Conservation (phyloP, 148 eudicot species). For the Rhododendron mucronatum region DNA sequence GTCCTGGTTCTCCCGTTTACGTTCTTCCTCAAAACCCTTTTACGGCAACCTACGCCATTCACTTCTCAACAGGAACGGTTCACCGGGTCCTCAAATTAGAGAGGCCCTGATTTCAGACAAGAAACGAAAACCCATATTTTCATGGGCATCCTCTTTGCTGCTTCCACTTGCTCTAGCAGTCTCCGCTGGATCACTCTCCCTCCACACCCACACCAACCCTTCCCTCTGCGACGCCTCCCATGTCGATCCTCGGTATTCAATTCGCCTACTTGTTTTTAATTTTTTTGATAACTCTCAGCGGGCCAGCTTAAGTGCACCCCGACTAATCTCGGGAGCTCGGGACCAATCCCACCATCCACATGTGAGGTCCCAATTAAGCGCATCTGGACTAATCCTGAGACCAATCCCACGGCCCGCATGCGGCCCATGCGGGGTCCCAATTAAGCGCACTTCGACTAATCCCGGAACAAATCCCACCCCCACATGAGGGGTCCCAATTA, state of each 20-base stretch:
- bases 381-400: too few species aligned
- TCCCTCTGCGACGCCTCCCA: slow-evolving; percentile 40
- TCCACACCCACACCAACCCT: slow-evolving; percentile 21
- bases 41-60: slow-evolving; percentile 24
- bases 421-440: too few species aligned
- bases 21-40: slow-evolving; percentile 45
- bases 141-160: slow-evolving; percentile 44
- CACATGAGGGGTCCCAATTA: too few species aligned
- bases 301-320: too few species aligned
- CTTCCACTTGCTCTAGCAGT: slow-evolving; percentile 42
- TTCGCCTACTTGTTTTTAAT: background rate
- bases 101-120: slow-evolving; percentile 5
- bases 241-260: slow-evolving; percentile 30
- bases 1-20: slow-evolving; percentile 50
- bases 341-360: too few species aligned
- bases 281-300: too few species aligned
- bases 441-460: too few species aligned
- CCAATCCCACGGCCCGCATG: too few species aligned
- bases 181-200: slow-evolving; percentile 46
- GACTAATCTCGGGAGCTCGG: too few species aligned
- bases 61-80: background rate
- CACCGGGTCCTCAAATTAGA: slow-evolving; percentile 15
- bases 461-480: too few species aligned
- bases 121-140: slow-evolving; percentile 20
- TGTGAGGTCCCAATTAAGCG: too few species aligned